Evolutionary conservation across 108 stramenopile genomes (phyloP), one percentile per base, ranked within the genome.

Genomic region (Schizochytrium sp.): DNA sequence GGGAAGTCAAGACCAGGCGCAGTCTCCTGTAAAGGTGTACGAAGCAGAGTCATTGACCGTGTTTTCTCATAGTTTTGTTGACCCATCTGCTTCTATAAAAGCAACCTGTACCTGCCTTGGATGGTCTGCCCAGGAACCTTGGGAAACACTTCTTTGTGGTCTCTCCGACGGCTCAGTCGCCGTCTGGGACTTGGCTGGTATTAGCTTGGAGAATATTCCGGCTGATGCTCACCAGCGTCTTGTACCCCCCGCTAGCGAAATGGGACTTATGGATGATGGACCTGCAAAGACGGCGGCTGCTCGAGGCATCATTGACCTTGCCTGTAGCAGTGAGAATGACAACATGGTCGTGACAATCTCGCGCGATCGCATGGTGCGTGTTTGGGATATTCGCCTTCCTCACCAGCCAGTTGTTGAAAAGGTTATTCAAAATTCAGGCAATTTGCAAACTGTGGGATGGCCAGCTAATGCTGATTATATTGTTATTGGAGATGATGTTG

Each of bases 81-180:
- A 7, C 12, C 2, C 64, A 7, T 38, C 15, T 8, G 19, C 64
- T 7, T 44, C 12, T 38, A 44, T 69, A 44, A 44, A 38, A 7
- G 64, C 64, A 7, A 69, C 64, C 28, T 69, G 64, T 44, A 69
- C 64, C 64, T 69, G 64, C 28, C 19, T 69, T 8, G 8, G 5
- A 7, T 69, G 64, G 64, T 69, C 64, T 7, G 5, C 19, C 42
- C 64, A 69, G 64, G 64, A 69, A 15, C 64, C 64, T 15, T 69
- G 64, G 64, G 64, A 69, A 10, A 69, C 64, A 8, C 15, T 69
- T 7, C 0, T 69, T 8, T 69, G 64, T 69, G 64, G 64, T 7
- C 64, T 69, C 28, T 69, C 64, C 28, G 64, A 69, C 64, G 64
- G 64, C 12, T 69, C 64, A 7, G 64, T 69, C 64, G 64, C 64